Conservation (phyloP, 257 asterid genomes). For the Solanum tarapatanum region DNA sequence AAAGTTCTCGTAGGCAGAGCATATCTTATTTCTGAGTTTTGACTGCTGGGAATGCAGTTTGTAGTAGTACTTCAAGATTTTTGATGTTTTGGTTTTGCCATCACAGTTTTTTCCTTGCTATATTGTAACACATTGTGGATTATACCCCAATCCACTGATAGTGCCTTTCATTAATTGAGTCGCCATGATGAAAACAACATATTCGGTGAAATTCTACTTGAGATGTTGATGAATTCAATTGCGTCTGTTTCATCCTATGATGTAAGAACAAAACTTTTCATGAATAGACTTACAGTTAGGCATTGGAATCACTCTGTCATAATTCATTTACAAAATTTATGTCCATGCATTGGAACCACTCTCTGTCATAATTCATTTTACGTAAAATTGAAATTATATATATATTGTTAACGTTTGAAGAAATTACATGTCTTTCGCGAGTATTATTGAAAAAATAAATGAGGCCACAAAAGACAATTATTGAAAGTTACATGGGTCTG, state of each 20-base stretch:
- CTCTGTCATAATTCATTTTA: background rate
- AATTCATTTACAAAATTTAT: too few relatives aligned
- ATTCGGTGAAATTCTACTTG: too few relatives aligned
- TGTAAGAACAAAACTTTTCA: too few relatives aligned
- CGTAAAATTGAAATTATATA: too few relatives aligned
- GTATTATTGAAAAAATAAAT: background rate
- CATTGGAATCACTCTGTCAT: too few relatives aligned
- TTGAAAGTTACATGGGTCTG: background rate
- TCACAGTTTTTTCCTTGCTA: background rate
- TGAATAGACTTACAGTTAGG: too few relatives aligned
- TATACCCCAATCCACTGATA: background rate
- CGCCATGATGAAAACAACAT: background rate
- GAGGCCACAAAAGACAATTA: background rate
- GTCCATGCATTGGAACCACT: background rate
- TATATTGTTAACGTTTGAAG: background rate
- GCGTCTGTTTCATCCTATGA: too few relatives aligned
- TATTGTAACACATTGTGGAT: background rate
- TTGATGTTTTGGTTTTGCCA: background rate
- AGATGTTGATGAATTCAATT: background rate
- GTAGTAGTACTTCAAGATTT: background rate
- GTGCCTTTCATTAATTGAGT: background rate
- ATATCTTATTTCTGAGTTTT: background rate
- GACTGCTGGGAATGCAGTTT: background rate
- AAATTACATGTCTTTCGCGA: background rate
- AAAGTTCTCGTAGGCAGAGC: background rate